Conservation (phyloP, 1,139 yeast genomes). For the Insectozyma bohioensis region DNA sequence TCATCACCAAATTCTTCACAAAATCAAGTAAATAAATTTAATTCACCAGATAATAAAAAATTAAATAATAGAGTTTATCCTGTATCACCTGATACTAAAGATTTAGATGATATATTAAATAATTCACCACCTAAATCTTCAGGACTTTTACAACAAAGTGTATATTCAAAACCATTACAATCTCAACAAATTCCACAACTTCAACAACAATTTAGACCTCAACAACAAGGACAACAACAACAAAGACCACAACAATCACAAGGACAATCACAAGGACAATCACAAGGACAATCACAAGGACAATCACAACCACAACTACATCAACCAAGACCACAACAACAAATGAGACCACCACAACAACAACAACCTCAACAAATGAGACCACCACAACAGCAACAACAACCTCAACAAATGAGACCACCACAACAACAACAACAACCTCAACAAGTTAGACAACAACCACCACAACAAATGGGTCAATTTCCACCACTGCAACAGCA, state of each 20-base stretch:
- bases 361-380: conserved; percentile 5
- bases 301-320: conserved; percentile 10
- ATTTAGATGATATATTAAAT: conserved; percentile 2
- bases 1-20: conserved; percentile 37
- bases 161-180: conserved; percentile 4
- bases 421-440: conserved; percentile 10
- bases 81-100: conserved; percentile 13
- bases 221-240: conserved; percentile 8
- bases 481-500: conserved; percentile 9
- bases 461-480: conserved; percentile 9
- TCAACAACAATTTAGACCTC: conserved; percentile 8
- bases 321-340: conserved; percentile 11
- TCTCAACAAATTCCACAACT: conserved; percentile 6
- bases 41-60: conserved; percentile 9
- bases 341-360: conserved; percentile 6
- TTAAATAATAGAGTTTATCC: conserved; percentile 15
- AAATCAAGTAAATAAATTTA: conserved; percentile 23
- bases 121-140: conserved; percentile 14
- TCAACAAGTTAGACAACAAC: conserved; percentile 10
- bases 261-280: conserved; percentile 1
- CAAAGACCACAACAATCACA: conserved; percentile 20
- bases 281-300: conserved; percentile 6
- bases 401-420: conserved; percentile 3
- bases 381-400: conserved; percentile 2
- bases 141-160: conserved; percentile 8